A percentile compares a stretch with the other conserved stretches of the same genome.
Conservation (phyloP, 768 basidiomycete genomes). For the Trametes cingulata region DNA sequence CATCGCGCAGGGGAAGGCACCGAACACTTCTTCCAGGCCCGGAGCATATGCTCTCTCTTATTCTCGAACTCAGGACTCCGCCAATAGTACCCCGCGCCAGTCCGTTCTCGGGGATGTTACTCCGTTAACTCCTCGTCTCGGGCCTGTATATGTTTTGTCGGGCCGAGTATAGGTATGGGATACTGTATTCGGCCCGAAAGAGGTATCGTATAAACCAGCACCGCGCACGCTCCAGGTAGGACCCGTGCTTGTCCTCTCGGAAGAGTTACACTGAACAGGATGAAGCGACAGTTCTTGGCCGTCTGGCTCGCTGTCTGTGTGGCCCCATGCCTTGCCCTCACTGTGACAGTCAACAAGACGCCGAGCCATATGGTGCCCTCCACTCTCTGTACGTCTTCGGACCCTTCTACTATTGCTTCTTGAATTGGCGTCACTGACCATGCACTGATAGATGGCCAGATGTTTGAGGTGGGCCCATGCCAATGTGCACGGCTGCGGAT, state of each 20-base stretch:
- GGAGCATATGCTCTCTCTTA: conserved; percentile 1
- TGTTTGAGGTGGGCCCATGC: conserved; percentile 63
- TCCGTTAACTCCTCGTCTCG: neutral
- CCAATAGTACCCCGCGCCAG: conserved; percentile 1
- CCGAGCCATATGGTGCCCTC: conserved; percentile 23
- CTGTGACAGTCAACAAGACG: conserved; percentile 18
- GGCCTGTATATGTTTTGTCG: neutral
- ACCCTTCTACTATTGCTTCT: neutral
- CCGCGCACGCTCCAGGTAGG: too few relatives aligned
- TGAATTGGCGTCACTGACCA: neutral
- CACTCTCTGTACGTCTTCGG: conserved; percentile 21
- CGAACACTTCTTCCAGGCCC: conserved; percentile 3
- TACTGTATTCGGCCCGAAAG: too few relatives aligned
- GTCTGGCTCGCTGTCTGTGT: neutral
- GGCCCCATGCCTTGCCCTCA: conserved; percentile 11
- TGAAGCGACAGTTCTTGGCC: neutral
- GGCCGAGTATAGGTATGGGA: neutral
- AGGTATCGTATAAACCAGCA: too few relatives aligned
- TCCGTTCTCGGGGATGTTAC: neutral
- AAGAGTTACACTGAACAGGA: neutral
- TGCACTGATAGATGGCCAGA: conserved; percentile 45
- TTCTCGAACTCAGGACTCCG: neutral
- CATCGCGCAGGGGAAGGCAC: conserved; percentile 5
- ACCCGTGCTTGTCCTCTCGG: neutral
- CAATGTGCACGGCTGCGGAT: too few relatives aligned